Conservation (phyloP, 768 basidiomycete species). For the Piloderma croceum region DNA sequence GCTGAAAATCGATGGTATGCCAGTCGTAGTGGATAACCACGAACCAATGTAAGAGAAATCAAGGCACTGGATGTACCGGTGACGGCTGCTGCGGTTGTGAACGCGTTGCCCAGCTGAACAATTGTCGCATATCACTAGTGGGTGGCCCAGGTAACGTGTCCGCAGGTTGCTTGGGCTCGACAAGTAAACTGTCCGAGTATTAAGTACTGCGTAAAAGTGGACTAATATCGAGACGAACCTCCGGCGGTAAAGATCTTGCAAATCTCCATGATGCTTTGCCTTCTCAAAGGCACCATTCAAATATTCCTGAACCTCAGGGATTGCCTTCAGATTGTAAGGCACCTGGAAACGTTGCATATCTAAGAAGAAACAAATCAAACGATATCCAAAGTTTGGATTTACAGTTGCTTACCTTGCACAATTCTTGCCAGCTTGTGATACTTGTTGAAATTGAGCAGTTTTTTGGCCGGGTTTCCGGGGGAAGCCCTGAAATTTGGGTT, state of each 20-base stretch:
- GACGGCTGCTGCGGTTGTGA: slow-evolving; percentile 35
- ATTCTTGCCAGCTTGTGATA: slow-evolving; percentile 88
- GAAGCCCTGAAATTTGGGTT: slow-evolving; percentile 83
- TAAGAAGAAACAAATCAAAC: slow-evolving; percentile 19
- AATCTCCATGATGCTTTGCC: slow-evolving; percentile 70
- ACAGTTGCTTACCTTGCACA: slow-evolving; percentile 67
- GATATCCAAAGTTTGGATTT: neutral
- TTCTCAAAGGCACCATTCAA: slow-evolving; percentile 69
- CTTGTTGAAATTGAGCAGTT: slow-evolving; percentile 93
- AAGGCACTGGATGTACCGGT: slow-evolving; percentile 34
- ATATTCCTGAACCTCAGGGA: slow-evolving; percentile 84
- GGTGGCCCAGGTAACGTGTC: slow-evolving; percentile 50
- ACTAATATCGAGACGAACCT: slow-evolving; percentile 45
- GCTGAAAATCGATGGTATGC: too few species aligned
- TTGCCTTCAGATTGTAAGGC: slow-evolving; percentile 78
- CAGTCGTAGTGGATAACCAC: slow-evolving; percentile 10
- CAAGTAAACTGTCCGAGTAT: slow-evolving; percentile 51
- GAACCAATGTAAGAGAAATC: slow-evolving; percentile 4
- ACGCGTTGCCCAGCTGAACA: slow-evolving; percentile 75
- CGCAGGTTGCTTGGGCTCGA: slow-evolving; percentile 78
- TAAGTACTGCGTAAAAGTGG: neutral
- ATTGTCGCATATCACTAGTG: slow-evolving; percentile 64
- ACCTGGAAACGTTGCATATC: slow-evolving; percentile 93
- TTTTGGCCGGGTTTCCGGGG: slow-evolving; percentile 67
- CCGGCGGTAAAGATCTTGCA: slow-evolving; percentile 80